Percentiles rank a stretch among this genome's conserved stretches.
phyloP scores from a whole-genome alignment of 768 basidiomycete genomes.

The Hericium alpestre region DNA sequence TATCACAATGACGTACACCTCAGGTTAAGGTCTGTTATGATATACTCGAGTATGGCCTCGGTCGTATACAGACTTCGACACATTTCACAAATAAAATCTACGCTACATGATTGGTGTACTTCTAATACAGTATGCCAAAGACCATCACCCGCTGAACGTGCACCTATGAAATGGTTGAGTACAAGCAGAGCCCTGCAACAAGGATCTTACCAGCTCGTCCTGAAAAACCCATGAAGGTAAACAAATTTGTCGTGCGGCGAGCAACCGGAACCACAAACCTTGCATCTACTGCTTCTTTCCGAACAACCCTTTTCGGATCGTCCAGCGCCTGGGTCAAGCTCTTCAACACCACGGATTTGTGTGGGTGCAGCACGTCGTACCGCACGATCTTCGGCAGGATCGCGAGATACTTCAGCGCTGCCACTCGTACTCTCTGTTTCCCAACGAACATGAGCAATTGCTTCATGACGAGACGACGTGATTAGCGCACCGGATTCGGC shows the following conservation, averaged over 20 bases:
- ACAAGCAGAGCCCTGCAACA: neutral
- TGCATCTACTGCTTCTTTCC: slow-evolving; percentile 84
- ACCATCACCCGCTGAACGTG: neutral
- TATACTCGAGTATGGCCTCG: no score
- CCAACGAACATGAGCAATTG: neutral
- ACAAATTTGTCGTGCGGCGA: neutral
- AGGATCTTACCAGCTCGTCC: neutral
- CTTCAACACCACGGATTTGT: slow-evolving; percentile 62
- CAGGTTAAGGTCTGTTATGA: no score
- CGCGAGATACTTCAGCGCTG: slow-evolving; percentile 67
- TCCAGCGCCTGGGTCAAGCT: slow-evolving; percentile 71
- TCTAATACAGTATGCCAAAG: neutral
- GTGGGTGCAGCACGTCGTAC: slow-evolving; percentile 75
- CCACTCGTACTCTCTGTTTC: slow-evolving; percentile 60
- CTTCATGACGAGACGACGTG: neutral
- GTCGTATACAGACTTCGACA: no score
- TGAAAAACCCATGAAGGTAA: neutral
- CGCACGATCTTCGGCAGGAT: slow-evolving; percentile 66
- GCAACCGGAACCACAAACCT: slow-evolving; percentile 22
- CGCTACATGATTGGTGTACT: neutral
- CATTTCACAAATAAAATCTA: neutral
- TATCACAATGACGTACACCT: no score
- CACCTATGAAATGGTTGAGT: neutral
- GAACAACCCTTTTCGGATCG: slow-evolving; percentile 77
- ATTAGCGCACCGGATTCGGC: slow-evolving; percentile 41